A percentile compares a stretch with the other conserved stretches of the same genome.
Conservation (phyloP, 306 rosid species). For the Oemleria cerasiformis region DNA sequence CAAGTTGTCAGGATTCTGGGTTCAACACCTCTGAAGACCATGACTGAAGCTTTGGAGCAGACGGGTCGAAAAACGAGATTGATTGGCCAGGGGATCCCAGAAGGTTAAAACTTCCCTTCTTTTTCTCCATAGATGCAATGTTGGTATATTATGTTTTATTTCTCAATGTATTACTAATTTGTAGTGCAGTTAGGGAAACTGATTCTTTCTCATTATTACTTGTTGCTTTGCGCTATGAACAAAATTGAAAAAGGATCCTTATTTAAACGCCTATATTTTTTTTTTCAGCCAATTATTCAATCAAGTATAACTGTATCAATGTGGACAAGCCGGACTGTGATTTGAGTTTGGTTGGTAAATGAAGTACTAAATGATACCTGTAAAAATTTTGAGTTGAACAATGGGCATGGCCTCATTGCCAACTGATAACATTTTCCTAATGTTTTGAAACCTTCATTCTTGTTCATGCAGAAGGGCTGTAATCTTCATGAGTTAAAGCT, state of each 20-base stretch:
- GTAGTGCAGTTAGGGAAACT: not conserved
- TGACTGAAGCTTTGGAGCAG: conserved; percentile 92
- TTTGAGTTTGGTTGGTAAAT: not conserved
- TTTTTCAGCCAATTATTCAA: not conserved
- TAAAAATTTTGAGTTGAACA: not conserved
- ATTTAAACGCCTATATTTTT: not conserved
- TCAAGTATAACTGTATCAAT: not conserved
- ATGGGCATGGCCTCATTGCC: not conserved
- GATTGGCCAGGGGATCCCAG: conserved; percentile 90
- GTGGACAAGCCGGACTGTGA: not conserved
- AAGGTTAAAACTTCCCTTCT: conserved; percentile 38
- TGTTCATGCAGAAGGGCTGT: not conserved
- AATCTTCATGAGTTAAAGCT: not conserved
- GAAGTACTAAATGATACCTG: not conserved
- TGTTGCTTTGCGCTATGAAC: not conserved
- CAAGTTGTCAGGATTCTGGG: conserved; percentile 90
- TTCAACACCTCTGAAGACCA: conserved; percentile 68
- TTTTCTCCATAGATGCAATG: not conserved
- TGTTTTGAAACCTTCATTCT: not conserved
- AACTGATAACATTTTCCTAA: not conserved
- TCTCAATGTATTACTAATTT: not conserved
- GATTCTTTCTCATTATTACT: not conserved
- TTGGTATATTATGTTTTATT: not conserved
- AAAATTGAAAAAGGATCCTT: not conserved
- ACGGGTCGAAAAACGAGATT: conserved; percentile 76